Evolutionary conservation across 2,329 filamentous ascomycete genomes (phyloP).

Genomic region (Pseudogymnoascus sp.): DNA sequence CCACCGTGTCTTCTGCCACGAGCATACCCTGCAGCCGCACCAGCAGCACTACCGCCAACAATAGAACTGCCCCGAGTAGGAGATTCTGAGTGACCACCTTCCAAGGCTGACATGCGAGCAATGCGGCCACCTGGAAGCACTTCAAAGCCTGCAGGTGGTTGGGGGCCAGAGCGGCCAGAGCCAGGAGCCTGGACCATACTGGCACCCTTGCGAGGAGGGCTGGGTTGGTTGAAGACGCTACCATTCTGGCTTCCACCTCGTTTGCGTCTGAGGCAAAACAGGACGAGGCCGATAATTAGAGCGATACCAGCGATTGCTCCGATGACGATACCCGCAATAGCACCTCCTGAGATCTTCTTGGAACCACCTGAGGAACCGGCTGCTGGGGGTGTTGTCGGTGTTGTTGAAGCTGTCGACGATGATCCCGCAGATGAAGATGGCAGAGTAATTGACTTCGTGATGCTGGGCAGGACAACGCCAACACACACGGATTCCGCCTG

Average conservation of each 20-base stretch:
- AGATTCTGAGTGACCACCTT: slow-evolving; percentile 62
- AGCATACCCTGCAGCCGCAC: slow-evolving; percentile 44
- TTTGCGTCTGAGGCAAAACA: slow-evolving; percentile 43
- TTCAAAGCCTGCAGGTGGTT: slow-evolving; percentile 52
- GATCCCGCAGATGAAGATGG: slow-evolving; percentile 43
- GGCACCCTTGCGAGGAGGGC: slow-evolving; percentile 55
- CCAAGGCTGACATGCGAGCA: slow-evolving; percentile 89
- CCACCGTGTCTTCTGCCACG: slow-evolving; percentile 46
- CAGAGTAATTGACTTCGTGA: slow-evolving; percentile 62
- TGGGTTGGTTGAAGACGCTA: slow-evolving; percentile 85
- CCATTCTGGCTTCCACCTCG: slow-evolving; percentile 56
- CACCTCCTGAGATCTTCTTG: slow-evolving; percentile 66
- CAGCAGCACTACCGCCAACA: slow-evolving; percentile 41
- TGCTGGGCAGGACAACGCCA: slow-evolving; percentile 70
- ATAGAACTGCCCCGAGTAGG: slow-evolving; percentile 31
- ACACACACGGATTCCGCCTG: slow-evolving; percentile 67
- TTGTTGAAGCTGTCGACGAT: slow-evolving; percentile 15
- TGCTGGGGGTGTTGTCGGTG: slow-evolving; percentile 18
- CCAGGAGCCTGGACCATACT: slow-evolving; percentile 35
- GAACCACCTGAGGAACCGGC: slow-evolving; percentile 25
- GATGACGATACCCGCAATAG: slow-evolving; percentile 85
- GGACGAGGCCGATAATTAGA: slow-evolving; percentile 60
- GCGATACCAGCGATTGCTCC: slow-evolving; percentile 68
- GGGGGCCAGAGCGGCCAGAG: slow-evolving; percentile 37
- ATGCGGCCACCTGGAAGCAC: slow-evolving; percentile 82